Conservation (phyloP, 352 stramenopile genomes). For the Pythium aristosporum region DNA sequence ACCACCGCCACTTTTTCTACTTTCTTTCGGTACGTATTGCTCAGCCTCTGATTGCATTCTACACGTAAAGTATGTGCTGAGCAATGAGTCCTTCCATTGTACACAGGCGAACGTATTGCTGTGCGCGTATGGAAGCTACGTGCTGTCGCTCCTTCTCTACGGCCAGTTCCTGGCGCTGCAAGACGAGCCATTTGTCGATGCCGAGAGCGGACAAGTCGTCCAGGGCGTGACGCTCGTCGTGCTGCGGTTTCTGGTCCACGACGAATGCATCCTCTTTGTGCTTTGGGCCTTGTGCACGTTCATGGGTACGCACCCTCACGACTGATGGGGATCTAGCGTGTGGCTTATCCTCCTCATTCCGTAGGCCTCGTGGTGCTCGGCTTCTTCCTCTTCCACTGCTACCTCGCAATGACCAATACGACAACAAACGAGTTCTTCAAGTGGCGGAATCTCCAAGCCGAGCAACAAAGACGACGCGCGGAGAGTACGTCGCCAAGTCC, state of each 20-base stretch:
- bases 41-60: neutral
- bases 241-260: constrained; percentile 51
- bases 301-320: constrained; percentile 39
- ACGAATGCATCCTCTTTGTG: constrained; percentile 36
- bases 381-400: constrained; percentile 58
- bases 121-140: constrained; percentile 49
- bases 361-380: constrained; percentile 38
- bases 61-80: too few species aligned
- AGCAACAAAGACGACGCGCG: neutral
- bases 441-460: constrained; percentile 27
- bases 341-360: neutral
- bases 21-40: constrained; percentile 44
- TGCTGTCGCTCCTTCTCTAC: constrained; percentile 46
- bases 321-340: neutral
- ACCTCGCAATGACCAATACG: constrained; percentile 48
- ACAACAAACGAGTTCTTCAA: constrained; percentile 85
- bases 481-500: neutral
- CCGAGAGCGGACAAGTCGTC: constrained; percentile 33
- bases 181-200: constrained; percentile 44
- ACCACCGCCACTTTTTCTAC: constrained; percentile 52
- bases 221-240: constrained; percentile 40
- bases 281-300: constrained; percentile 46
- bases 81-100: neutral
- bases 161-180: constrained; percentile 43
- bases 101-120: constrained; percentile 48